phyloP scores from a whole-genome alignment of 2,329 filamentous ascomycete genomes.

The Neopestalotiopsis sp. region DNA sequence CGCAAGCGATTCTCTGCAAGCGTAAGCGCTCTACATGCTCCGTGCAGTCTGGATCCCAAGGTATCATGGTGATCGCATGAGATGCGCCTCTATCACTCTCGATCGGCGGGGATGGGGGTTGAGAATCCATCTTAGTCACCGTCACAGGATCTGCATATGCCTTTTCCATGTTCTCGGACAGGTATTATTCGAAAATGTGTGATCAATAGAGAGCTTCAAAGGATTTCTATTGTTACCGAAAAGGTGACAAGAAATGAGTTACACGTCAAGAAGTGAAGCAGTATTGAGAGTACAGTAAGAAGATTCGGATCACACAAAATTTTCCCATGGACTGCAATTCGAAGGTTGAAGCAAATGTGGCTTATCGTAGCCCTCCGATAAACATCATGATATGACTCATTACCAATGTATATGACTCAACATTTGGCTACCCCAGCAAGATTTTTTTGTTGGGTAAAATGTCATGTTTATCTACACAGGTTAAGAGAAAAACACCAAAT shows the following conservation, averaged over 20 bases:
- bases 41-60: conserved; percentile 32
- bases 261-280: neutral
- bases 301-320: neutral
- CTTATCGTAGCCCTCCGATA: neutral
- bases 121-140: neutral
- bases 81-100: neutral
- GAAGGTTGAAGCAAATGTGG: neutral
- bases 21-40: conserved; percentile 30
- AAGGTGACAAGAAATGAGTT: neutral
- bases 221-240: too few species aligned
- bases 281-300: neutral
- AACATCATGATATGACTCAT: conserved; percentile 1
- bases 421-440: neutral
- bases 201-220: too few species aligned
- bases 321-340: neutral
- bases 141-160: neutral
- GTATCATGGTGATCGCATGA: conserved; percentile 26
- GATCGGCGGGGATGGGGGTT: neutral
- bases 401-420: neutral
- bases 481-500: neutral
- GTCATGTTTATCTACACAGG: neutral
- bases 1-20: conserved; percentile 31
- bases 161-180: neutral
- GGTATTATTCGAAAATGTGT: neutral
- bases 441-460: neutral